Conservation (phyloP, 129 eudicot species). For the Ambrosia artemisiifolia region DNA sequence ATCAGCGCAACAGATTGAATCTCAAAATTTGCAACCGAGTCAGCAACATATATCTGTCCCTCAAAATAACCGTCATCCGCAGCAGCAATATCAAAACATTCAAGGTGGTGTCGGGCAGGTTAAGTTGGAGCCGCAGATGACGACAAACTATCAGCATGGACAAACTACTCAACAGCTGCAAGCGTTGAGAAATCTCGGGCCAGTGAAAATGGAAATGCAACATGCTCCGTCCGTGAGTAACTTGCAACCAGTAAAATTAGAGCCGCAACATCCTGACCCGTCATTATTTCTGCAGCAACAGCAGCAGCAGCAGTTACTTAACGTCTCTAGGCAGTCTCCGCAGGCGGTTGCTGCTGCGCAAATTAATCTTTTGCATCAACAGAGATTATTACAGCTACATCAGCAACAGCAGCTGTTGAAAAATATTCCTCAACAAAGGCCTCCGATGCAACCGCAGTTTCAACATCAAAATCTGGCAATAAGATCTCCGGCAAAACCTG, state of each 20-base stretch:
- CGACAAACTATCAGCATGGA: constrained; percentile 12
- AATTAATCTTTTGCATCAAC: constrained; percentile 22
- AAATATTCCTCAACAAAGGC: constrained; percentile 73
- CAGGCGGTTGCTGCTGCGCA: constrained; percentile 18
- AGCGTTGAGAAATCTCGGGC: constrained; percentile 18
- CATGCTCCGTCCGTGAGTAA: constrained; percentile 15
- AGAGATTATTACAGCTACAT: constrained; percentile 16
- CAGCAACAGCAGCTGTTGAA: constrained; percentile 71
- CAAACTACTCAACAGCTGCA: constrained; percentile 20
- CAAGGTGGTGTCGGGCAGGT: constrained; percentile 26
- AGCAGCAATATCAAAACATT: constrained; percentile 15
- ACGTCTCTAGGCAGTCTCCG: constrained; percentile 13
- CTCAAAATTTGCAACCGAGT: constrained; percentile 11
- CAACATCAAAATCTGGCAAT: constrained; percentile 64
- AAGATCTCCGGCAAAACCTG: constrained; percentile 72
- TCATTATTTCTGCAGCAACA: constrained; percentile 21
- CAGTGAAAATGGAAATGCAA: constrained; percentile 22
- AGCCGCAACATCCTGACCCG: constrained; percentile 22
- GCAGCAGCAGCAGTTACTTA: constrained; percentile 10
- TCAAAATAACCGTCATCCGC: constrained; percentile 5
- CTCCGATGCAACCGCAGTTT: constrained; percentile 57
- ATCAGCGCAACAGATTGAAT: constrained; percentile 4
- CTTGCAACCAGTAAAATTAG: constrained; percentile 19
- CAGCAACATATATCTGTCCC: background rate
- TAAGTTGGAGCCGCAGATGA: constrained; percentile 8